A percentile compares a stretch with the other conserved stretches of the same genome.
These are phyloP conservation scores for Cydonia oblonga DNA, from an alignment of 331 rosid species.

Conservation along the genomic window DNA sequence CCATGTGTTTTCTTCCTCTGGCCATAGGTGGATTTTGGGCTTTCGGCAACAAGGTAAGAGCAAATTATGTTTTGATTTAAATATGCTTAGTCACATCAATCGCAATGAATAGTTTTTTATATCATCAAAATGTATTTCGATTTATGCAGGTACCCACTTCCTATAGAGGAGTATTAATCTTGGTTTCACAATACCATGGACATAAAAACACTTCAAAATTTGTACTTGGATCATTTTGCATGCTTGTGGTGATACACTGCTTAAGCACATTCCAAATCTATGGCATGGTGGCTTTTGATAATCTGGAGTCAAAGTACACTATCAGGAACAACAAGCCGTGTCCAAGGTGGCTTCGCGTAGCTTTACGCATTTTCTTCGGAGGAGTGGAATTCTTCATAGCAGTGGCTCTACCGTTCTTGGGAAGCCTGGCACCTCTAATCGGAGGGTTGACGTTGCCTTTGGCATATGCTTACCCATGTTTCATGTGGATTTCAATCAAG, in stretches of 20 bases:
- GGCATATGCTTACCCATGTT: constrained; percentile 58
- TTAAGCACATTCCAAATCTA: constrained; percentile 45
- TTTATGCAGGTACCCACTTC: constrained; percentile 18
- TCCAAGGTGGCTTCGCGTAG: constrained; percentile 19
- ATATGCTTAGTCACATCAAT: not conserved
- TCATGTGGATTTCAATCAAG: constrained; percentile 61
- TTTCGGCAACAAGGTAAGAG: constrained; percentile 42
- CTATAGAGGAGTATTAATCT: constrained; percentile 24
- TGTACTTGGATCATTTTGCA: constrained; percentile 29
- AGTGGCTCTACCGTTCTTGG: constrained; percentile 54
- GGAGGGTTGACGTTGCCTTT: constrained; percentile 56
- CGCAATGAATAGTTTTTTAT: not conserved
- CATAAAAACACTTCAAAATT: constrained; percentile 21
- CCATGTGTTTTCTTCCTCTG: constrained; percentile 37
- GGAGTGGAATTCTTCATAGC: constrained; percentile 34
- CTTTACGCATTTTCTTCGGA: constrained; percentile 40
- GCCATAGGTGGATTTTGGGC: constrained; percentile 63
- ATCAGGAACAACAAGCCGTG: constrained; percentile 30
- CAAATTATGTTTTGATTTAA: not conserved
- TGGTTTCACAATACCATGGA: constrained; percentile 29
- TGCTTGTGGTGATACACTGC: constrained; percentile 26
- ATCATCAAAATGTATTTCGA: not conserved
- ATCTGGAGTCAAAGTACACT: constrained; percentile 38
- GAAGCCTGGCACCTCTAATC: constrained; percentile 28
- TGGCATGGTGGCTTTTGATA: constrained; percentile 55